These are phyloP conservation scores for Candida arabinofermentans DNA, from an alignment of 805 yeast genomes.

Conservation along the genomic window DNA sequence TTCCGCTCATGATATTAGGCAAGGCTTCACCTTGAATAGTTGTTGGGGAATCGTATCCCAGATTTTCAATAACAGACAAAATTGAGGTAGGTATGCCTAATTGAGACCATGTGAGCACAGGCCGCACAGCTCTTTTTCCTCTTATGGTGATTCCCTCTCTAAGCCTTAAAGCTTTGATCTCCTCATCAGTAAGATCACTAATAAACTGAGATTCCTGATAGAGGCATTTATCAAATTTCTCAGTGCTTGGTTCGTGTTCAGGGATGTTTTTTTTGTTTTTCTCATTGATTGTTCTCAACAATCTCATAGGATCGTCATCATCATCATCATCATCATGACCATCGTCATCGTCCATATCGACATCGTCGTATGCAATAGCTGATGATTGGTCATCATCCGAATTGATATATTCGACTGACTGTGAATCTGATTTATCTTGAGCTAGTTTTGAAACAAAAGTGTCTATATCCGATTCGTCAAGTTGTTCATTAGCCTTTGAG, in stretches of 20 bases:
- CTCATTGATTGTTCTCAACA: conserved; percentile 38
- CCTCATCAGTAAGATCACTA: conserved; percentile 43
- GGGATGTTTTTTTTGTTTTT: conserved; percentile 50
- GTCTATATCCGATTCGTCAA: conserved; percentile 25
- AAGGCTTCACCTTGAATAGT: conserved; percentile 88
- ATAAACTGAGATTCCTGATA: conserved; percentile 60
- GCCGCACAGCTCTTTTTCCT: conserved; percentile 57
- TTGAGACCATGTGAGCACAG: conserved; percentile 75
- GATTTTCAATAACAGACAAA: conserved; percentile 46
- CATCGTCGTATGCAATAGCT: conserved; percentile 6
- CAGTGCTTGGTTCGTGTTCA: conserved; percentile 41
- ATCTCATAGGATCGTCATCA: conserved; percentile 30
- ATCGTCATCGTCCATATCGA: not conserved
- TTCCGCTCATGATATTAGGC: conserved; percentile 86
- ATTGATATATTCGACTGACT: not conserved
- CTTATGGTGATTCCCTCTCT: conserved; percentile 65
- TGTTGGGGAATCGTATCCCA: conserved; percentile 64
- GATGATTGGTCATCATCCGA: not conserved
- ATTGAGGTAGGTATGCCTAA: conserved; percentile 67
- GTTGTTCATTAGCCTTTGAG: not conserved
- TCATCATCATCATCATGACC: conserved; percentile 2
- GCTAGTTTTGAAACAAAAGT: conserved; percentile 7
- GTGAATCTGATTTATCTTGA: not conserved
- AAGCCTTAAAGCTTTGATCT: conserved; percentile 50
- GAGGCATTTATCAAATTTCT: conserved; percentile 56